phyloP scores from a whole-genome alignment of 2,329 filamentous ascomycete species.

The Shiraia sp. region DNA sequence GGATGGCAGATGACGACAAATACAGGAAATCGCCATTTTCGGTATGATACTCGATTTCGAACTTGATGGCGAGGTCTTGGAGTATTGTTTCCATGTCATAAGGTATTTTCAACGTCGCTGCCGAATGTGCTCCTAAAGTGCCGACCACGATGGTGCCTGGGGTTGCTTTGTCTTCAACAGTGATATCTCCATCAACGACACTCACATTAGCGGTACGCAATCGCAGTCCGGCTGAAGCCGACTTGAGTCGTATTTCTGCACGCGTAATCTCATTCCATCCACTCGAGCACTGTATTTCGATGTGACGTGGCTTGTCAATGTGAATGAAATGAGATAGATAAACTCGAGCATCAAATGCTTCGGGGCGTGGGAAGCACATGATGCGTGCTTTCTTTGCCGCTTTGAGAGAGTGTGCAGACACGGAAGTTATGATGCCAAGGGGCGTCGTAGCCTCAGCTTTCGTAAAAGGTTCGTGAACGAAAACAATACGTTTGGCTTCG shows the following conservation, averaged over 20 bases:
- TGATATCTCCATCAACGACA: constrained; percentile 47
- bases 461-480: constrained; percentile 66
- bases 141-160: constrained; percentile 53
- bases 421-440: constrained; percentile 52
- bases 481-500: constrained; percentile 63
- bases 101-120: constrained; percentile 68
- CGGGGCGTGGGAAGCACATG: constrained; percentile 71
- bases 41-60: constrained; percentile 78
- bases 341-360: constrained; percentile 70
- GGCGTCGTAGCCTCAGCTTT: constrained; percentile 54
- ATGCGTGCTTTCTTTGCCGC: constrained; percentile 59
- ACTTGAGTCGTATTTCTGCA: constrained; percentile 57
- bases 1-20: constrained; percentile 64
- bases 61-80: constrained; percentile 68
- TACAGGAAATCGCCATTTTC: constrained; percentile 67
- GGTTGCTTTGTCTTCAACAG: constrained; percentile 48
- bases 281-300: constrained; percentile 73
- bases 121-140: constrained; percentile 50
- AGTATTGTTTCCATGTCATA: constrained; percentile 83
- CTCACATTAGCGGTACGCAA: constrained; percentile 58
- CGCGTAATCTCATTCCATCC: constrained; percentile 70
- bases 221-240: constrained; percentile 64
- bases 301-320: constrained; percentile 75
- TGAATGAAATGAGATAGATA: constrained; percentile 71
- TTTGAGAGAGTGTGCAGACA: constrained; percentile 37